Conservation (phyloP, 495 filamentous ascomycete genomes). For the Penicillium mononematosum region DNA sequence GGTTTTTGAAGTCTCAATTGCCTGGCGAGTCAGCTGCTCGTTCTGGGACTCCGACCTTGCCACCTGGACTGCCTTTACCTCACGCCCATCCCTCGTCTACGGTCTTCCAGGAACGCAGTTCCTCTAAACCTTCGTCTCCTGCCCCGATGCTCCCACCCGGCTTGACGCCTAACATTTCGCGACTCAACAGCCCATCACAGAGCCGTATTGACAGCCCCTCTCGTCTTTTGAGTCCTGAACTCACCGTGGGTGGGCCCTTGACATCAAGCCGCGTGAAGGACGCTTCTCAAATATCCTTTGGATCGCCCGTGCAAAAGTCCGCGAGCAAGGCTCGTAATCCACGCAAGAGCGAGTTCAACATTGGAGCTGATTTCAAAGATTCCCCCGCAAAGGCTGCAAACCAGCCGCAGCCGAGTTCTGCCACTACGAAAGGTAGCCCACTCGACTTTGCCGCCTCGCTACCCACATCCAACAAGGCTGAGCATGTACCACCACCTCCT, state of each 20-base stretch:
- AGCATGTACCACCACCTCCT: conserved; percentile 22
- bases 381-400: conserved; percentile 12
- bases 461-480: conserved; percentile 22
- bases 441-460: conserved; percentile 36
- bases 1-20: conserved; percentile 45
- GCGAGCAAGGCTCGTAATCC: conserved; percentile 32
- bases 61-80: conserved; percentile 63
- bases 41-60: conserved; percentile 58
- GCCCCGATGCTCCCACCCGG: conserved; percentile 36
- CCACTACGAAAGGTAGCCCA: conserved; percentile 29
- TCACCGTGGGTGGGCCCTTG: conserved; percentile 4
- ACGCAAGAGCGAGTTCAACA: conserved; percentile 27
- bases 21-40: conserved; percentile 37
- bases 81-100: conserved; percentile 51
- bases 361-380: conserved; percentile 24
- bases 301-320: conserved; percentile 43
- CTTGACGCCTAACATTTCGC: conserved; percentile 25
- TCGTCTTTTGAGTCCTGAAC: conserved; percentile 24
- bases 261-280: conserved; percentile 33
- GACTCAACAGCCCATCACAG: conserved; percentile 33
- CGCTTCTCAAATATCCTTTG: conserved; percentile 42
- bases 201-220: conserved; percentile 24
- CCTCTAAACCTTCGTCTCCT: conserved; percentile 37
- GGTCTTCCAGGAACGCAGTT: conserved; percentile 36
- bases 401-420: conserved; percentile 16